A percentile compares a stretch with the other conserved stretches of the same genome.
These are phyloP conservation scores for Pichia norvegensis DNA, from an alignment of 1,139 yeast genomes.

Conservation along the genomic window DNA sequence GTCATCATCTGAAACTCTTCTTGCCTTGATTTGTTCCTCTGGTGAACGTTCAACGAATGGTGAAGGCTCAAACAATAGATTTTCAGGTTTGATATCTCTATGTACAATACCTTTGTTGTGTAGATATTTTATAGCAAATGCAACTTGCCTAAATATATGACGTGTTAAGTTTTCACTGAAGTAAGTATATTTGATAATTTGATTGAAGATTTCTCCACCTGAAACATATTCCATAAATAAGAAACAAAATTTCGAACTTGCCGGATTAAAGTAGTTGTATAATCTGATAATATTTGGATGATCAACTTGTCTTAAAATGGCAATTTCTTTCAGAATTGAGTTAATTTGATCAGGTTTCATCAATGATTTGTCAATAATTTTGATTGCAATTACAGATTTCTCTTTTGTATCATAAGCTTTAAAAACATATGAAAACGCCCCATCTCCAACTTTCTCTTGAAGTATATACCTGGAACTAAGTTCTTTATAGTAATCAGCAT, in stretches of 20 bases:
- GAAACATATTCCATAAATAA: slow-evolving; percentile 45
- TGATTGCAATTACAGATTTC: slow-evolving; percentile 38
- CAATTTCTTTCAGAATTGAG: slow-evolving; percentile 50
- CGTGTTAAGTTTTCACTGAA: slow-evolving; percentile 79
- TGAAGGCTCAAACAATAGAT: slow-evolving; percentile 73
- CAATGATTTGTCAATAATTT: slow-evolving; percentile 46
- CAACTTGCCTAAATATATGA: slow-evolving; percentile 82
- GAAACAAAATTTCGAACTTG: slow-evolving; percentile 37
- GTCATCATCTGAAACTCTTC: slow-evolving; percentile 67
- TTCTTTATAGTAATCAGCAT: slow-evolving; percentile 22
- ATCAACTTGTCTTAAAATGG: slow-evolving; percentile 48
- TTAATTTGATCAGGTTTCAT: slow-evolving; percentile 49
- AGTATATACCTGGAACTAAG: slow-evolving; percentile 31
- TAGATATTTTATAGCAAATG: slow-evolving; percentile 70
- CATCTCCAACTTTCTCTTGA: slow-evolving; percentile 45
- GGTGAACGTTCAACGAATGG: slow-evolving; percentile 43
- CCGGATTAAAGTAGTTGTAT: slow-evolving; percentile 42
- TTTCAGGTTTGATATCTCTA: slow-evolving; percentile 93
- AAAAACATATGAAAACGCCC: slow-evolving; percentile 51
- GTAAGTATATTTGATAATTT: slow-evolving; percentile 80
- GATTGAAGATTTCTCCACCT: slow-evolving; percentile 41
- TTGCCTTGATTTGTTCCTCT: slow-evolving; percentile 32
- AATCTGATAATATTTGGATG: slow-evolving; percentile 45
- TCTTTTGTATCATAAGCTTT: slow-evolving; percentile 38
- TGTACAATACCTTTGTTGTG: slow-evolving; percentile 89